phyloP scores from a whole-genome alignment of 2,329 filamentous ascomycete genomes.

The Akanthomyces dipterigenus region DNA sequence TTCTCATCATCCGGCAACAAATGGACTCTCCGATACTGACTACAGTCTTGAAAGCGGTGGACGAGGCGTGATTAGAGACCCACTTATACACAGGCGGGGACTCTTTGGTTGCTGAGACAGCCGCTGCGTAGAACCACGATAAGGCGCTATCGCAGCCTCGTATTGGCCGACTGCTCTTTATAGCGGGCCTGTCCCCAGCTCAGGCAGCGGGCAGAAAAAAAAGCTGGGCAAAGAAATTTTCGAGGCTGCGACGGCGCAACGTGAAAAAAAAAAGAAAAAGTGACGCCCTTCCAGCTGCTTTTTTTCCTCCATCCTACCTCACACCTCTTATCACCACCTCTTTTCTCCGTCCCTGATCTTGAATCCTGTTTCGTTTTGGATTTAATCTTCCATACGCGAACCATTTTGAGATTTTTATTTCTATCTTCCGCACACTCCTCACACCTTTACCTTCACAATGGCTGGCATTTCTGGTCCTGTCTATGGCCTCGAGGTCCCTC shows the following conservation, averaged over 20 bases:
- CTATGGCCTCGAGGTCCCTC: slow-evolving; percentile 86
- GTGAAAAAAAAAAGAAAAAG: slow-evolving; percentile 11
- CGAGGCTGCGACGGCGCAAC: background rate
- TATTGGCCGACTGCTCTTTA: background rate
- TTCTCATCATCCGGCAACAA: too few species aligned
- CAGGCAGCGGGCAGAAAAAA: slow-evolving; percentile 11
- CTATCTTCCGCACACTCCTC: slow-evolving; percentile 6
- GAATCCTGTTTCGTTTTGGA: slow-evolving; percentile 1
- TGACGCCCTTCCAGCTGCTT: slow-evolving; percentile 3
- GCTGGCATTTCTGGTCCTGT: slow-evolving; percentile 64
- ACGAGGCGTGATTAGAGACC: background rate
- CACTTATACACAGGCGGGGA: background rate
- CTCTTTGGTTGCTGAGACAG: slow-evolving; percentile 14
- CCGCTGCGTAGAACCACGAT: background rate
- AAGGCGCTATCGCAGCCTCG: slow-evolving; percentile 2
- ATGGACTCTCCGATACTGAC: too few species aligned
- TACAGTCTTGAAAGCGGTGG: slow-evolving; percentile 1
- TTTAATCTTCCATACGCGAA: background rate
- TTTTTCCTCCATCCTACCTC: slow-evolving; percentile 7
- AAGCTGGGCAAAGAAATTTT: slow-evolving; percentile 7
- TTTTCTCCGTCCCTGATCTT: background rate
- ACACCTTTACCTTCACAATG: slow-evolving; percentile 35
- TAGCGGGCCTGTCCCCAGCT: background rate
- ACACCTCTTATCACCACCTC: background rate
- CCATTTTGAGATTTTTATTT: background rate